Conservation (phyloP, 2,329 filamentous ascomycete genomes). For the Cadophora gregata region DNA sequence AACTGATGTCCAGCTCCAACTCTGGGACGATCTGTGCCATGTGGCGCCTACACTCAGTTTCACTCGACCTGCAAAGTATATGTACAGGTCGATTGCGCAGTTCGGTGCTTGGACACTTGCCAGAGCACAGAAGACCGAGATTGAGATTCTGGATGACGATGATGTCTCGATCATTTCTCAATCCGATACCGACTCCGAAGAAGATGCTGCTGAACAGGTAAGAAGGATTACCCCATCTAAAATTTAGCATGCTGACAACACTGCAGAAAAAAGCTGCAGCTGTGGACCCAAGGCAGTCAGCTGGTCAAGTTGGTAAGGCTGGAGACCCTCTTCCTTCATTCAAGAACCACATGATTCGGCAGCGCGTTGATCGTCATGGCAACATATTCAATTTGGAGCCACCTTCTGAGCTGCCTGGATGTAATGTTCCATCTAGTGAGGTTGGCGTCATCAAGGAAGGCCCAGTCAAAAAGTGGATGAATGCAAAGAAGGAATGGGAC, state of each 20-base stretch:
- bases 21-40: constrained; percentile 96
- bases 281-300: constrained; percentile 21
- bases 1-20: constrained; percentile 90
- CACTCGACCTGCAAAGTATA: constrained; percentile 92
- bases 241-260: not conserved
- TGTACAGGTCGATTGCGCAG: constrained; percentile 91
- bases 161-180: constrained; percentile 75
- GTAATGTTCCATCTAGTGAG: constrained; percentile 62
- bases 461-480: constrained; percentile 84
- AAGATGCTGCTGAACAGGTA: constrained; percentile 40
- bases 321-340: constrained; percentile 85
- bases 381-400: constrained; percentile 71
- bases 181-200: constrained; percentile 54
- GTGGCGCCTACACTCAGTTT: constrained; percentile 93
- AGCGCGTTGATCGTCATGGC: constrained; percentile 82
- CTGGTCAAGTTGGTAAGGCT: constrained; percentile 73
- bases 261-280: constrained; percentile 22
- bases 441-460: constrained; percentile 82
- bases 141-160: constrained; percentile 83
- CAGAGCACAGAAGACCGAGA: constrained; percentile 76
- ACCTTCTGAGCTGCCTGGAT: constrained; percentile 69
- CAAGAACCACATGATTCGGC: constrained; percentile 87
- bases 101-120: constrained; percentile 93
- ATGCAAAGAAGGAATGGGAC: constrained; percentile 75
- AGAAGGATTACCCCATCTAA: not conserved